Evolutionary conservation across 2,329 filamentous ascomycete species (phyloP), one percentile per base, ranked within the genome.

Genomic region (Scedosporium boydii): DNA sequence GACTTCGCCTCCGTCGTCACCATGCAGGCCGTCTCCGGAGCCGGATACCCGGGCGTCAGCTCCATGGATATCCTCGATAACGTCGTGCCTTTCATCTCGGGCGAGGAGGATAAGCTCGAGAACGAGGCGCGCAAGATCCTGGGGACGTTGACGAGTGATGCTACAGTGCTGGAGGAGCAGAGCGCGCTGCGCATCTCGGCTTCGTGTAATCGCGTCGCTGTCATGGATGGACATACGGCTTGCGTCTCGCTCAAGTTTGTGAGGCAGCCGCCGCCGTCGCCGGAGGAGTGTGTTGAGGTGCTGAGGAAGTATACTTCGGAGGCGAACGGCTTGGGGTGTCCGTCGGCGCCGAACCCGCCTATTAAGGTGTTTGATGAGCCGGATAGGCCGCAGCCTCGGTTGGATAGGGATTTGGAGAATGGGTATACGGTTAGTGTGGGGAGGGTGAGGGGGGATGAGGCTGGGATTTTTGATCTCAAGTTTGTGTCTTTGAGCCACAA

Each of bases 31-130:
- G 87, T 98, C 56, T 96, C 91, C 1, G 93, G 95, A 63, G 93
- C 92, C 6, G 95, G 93, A 34, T 96, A 95, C 77, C 90, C 91
- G 3, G 91, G 91, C 66, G 90, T 98, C 46, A 88, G 89, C 72
- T 90, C 85, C 76, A 96, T 98, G 92, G 95, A 98, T 75, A 89
- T 98, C 65, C 79, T 98, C 65, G 95, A 98, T 78, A 98, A 98
- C 72, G 89, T 98, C 1, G 91, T 99, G 55, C 95, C 95, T 7
- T 97, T 86, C 76, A 99, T 98, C 73, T 82, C 84, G 1, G 93
- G 93, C 63, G 95, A 98, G 77, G 95, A 98, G 75, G 93, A 96
- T 75, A 98, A 98, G 80, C 85, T 98, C 34, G 91, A 96, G 80
- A 90, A 89, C 3, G 95, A 98, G 76, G 93, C 95, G 2, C 89